phyloP scores from a whole-genome alignment of 306 rosid species.

The Lathyrus oleraceus region DNA sequence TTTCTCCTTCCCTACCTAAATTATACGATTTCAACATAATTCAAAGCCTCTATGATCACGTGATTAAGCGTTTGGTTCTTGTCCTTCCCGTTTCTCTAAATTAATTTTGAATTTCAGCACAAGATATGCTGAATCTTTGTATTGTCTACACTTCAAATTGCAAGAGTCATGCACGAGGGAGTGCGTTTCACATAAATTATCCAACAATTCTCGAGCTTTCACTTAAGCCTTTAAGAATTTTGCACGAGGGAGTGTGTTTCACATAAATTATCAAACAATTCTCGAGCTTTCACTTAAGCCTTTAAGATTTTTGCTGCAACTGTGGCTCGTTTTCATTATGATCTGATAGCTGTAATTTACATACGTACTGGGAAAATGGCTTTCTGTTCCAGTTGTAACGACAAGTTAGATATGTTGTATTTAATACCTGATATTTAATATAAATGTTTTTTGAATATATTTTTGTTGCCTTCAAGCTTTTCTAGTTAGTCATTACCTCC shows the following conservation, averaged over 20 bases:
- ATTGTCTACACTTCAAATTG: not conserved
- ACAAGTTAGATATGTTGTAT: not conserved
- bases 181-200: not conserved
- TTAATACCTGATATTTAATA: constrained; percentile 19
- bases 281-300: not conserved
- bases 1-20: too few species aligned
- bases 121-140: not conserved
- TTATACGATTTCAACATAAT: too few species aligned
- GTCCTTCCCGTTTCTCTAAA: not conserved
- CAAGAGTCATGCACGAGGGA: not conserved
- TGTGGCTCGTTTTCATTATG: constrained; percentile 1
- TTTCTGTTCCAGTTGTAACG: not conserved
- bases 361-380: not conserved
- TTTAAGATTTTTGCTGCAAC: not conserved
- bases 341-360: constrained; percentile 1
- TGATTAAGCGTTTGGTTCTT: constrained; percentile 8
- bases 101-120: constrained; percentile 6
- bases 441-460: constrained; percentile 7
- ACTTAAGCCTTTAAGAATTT: not conserved
- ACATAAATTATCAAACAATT: not conserved
- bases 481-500: constrained; percentile 18
- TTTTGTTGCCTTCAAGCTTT: constrained; percentile 11
- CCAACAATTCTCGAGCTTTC: not conserved
- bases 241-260: not conserved
- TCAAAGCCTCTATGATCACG: not conserved